phyloP scores from a whole-genome alignment of 1,139 yeast species.

The Lodderomyces elongisporus region DNA sequence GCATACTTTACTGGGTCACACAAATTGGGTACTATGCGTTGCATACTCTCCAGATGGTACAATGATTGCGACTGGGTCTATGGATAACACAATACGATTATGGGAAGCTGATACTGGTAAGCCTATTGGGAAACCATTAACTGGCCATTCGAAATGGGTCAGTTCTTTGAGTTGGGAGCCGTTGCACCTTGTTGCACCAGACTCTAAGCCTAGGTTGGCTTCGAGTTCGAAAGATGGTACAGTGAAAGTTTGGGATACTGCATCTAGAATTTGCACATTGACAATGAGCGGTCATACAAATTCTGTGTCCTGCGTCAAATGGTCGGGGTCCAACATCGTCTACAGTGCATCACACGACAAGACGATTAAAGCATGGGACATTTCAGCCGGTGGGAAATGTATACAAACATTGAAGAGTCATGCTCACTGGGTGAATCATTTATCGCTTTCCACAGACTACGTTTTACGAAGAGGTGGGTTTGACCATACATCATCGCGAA shows the following conservation, averaged over 20 bases:
- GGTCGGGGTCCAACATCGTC: slow-evolving; percentile 88
- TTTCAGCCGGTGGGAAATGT: slow-evolving; percentile 68
- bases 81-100: slow-evolving; percentile 83
- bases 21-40: slow-evolving; percentile 93
- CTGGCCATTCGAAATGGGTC: slow-evolving; percentile 87
- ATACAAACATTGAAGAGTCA: slow-evolving; percentile 79
- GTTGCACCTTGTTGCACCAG: slow-evolving; percentile 66
- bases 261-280: slow-evolving; percentile 59
- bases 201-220: slow-evolving; percentile 66
- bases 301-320: slow-evolving; percentile 87
- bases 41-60: slow-evolving; percentile 92
- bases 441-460: slow-evolving; percentile 86
- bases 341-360: slow-evolving; percentile 95
- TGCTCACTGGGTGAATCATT: slow-evolving; percentile 97
- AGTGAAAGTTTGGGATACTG: slow-evolving; percentile 84
- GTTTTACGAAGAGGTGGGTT: slow-evolving; percentile 65
- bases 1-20: slow-evolving; percentile 75
- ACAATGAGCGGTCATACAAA: slow-evolving; percentile 87
- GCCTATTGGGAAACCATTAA: slow-evolving; percentile 65
- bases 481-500: slow-evolving; percentile 22
- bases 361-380: slow-evolving; percentile 89
- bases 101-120: slow-evolving; percentile 84
- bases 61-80: slow-evolving; percentile 90
- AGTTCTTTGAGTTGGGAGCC: slow-evolving; percentile 95
- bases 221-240: slow-evolving; percentile 93